Evolutionary conservation across 2,329 filamentous ascomycete genomes (phyloP).

Genomic region (Neofusicoccum sp.): DNA sequence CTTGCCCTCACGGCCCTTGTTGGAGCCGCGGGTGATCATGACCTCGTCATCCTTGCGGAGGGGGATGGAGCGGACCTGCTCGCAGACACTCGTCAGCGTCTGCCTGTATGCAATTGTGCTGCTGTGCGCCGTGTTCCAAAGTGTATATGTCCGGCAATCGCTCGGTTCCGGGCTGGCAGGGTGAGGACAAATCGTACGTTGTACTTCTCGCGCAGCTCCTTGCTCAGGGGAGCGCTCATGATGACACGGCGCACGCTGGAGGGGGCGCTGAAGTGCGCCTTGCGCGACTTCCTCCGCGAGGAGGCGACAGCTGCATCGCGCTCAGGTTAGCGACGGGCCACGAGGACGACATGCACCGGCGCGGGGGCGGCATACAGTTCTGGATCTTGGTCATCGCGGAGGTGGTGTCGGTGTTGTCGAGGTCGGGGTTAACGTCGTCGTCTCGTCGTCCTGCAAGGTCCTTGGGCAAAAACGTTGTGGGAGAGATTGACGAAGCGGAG

Average conservation of each 20-base stretch:
- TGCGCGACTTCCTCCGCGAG: constrained; percentile 97
- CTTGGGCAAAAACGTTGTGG: constrained; percentile 18
- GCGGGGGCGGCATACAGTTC: constrained; percentile 50
- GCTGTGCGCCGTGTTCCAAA: neutral
- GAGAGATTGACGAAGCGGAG: constrained; percentile 20
- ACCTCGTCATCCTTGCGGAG: constrained; percentile 73
- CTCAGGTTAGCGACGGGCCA: constrained; percentile 16
- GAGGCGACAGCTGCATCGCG: constrained; percentile 56
- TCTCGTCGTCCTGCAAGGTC: constrained; percentile 18
- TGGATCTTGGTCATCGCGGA: constrained; percentile 73
- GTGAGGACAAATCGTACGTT: constrained; percentile 65
- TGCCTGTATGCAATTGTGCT: neutral
- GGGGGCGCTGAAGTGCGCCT: constrained; percentile 95
- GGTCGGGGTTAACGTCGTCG: constrained; percentile 20
- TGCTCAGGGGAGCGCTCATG: constrained; percentile 69
- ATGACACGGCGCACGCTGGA: constrained; percentile 93
- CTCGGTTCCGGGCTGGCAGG: neutral
- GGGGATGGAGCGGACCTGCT: constrained; percentile 86
- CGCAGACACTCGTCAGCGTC: constrained; percentile 21
- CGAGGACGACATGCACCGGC: neutral
- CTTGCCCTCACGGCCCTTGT: constrained; percentile 99
- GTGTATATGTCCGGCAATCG: neutral
- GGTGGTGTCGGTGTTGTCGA: constrained; percentile 20
- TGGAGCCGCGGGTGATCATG: constrained; percentile 83
- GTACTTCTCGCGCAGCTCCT: constrained; percentile 99